These are phyloP conservation scores for Jasminum sambac DNA, from an alignment of 257 asterid genomes.

Conservation along the genomic window DNA sequence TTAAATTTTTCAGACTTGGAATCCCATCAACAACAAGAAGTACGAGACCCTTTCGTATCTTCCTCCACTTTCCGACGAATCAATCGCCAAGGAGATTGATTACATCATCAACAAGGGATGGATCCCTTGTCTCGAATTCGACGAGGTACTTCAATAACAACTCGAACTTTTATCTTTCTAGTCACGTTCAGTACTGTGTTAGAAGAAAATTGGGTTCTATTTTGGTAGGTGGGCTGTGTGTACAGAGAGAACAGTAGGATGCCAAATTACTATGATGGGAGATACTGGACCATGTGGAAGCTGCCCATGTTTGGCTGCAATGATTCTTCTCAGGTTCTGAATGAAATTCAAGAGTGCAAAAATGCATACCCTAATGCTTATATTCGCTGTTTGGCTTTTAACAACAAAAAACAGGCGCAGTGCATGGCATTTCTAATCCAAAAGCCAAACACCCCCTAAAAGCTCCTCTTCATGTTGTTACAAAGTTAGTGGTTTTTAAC, in stretches of 20 bases:
- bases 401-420: constrained; percentile 46
- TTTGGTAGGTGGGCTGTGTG: constrained; percentile 40
- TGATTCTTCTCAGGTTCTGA: constrained; percentile 39
- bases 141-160: constrained; percentile 28
- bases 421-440: constrained; percentile 59
- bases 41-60: constrained; percentile 50
- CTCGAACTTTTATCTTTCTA: neutral
- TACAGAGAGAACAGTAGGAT: constrained; percentile 46
- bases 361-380: constrained; percentile 50
- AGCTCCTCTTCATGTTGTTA: no score
- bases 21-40: constrained; percentile 51
- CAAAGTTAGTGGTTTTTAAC: no score
- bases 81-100: constrained; percentile 46
- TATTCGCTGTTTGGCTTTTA: constrained; percentile 54
- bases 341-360: constrained; percentile 50
- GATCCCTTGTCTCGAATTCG: constrained; percentile 61
- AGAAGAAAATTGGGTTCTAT: neutral
- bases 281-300: constrained; percentile 62
- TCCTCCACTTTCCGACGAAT: constrained; percentile 43
- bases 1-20: constrained; percentile 51
- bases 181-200: no score
- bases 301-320: constrained; percentile 64
- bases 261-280: constrained; percentile 59
- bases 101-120: constrained; percentile 49
- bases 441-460: constrained; percentile 26